A percentile compares a stretch with the other conserved stretches of the same genome.
Evolutionary conservation across 371 early-diverging fungal species (phyloP).

Genomic region (Actinomortierella wolfii): DNA sequence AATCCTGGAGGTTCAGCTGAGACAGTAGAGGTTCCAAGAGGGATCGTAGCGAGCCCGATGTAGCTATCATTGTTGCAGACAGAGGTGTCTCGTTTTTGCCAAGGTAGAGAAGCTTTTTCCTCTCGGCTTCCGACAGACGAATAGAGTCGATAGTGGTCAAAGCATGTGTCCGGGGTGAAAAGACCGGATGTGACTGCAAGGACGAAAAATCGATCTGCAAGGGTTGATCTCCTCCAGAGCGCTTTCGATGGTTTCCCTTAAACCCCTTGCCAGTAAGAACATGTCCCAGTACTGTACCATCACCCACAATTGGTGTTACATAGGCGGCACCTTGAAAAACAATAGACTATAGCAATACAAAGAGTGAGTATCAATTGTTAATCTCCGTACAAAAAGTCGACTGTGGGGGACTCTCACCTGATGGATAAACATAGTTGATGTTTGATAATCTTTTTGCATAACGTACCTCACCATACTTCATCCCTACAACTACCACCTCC

Average conservation of each 20-base stretch:
- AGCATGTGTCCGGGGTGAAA: slow-evolving; percentile 65
- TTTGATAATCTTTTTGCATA: not conserved
- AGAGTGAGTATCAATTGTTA: no score
- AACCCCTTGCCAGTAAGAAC: no score
- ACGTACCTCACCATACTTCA: slow-evolving; percentile 30
- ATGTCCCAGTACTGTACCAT: no score
- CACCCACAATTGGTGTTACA: no score
- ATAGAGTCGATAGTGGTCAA: slow-evolving; percentile 55
- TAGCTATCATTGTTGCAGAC: slow-evolving; percentile 1
- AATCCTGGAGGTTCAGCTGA: slow-evolving; percentile 27
- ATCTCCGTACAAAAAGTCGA: no score
- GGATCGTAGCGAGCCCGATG: slow-evolving; percentile 13
- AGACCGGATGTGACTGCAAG: slow-evolving; percentile 18
- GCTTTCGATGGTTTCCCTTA: no score
- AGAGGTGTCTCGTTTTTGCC: not conserved
- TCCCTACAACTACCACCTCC: slow-evolving; percentile 18
- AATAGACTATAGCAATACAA: no score
- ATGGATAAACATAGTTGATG: no score
- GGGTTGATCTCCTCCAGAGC: no score
- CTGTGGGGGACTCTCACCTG: no score
- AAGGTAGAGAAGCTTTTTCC: slow-evolving; percentile 3
- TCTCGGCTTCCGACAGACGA: slow-evolving; percentile 10
- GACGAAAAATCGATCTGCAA: no score
- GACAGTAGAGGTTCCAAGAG: slow-evolving; percentile 21
- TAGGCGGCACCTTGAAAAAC: no score